Evolutionary conservation across 441 rosid genomes (phyloP), one percentile per base, ranked within the genome.

Genomic region (Pelargonium australe): DNA sequence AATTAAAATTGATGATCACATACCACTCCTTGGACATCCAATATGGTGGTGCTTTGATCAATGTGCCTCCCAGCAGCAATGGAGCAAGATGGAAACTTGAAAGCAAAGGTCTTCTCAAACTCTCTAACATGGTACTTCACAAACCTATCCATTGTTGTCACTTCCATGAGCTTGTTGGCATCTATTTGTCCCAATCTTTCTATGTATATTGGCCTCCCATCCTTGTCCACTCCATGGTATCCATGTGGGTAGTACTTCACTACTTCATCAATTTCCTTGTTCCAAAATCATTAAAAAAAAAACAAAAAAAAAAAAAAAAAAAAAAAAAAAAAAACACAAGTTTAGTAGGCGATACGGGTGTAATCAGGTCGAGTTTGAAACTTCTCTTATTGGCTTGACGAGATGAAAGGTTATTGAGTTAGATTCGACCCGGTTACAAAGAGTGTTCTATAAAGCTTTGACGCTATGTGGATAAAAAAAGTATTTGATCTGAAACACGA

Each of bases 11-110:
- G 53, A 51, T 51, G 28, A 43, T 51, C 23, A 80, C 92, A 63
- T 76, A 88, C 90, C 90, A 90, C 97, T 84, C 98, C 97, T 82
- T 90, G 96, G 20, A 90, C 99, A 78, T 95, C 96, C 81, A 95
- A 73, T 79, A 95, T 92, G 2, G 95, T 90, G 65, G 98, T 95
- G 85, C 98, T 92, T 81, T 86, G 95, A 68, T 89, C 95, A 72
- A 92, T 84, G 75, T 90, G 97, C 80, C 73, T 86, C 69, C 87
- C 89, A 0, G 96, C 88, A 49, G 91, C 89, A 37, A 92, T 79
- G 2, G 96, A 85, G 68, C 98, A 91, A 6, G 95, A 88, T 2
- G 97, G 99, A 70, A 95, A 82, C 80, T 92, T 95, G 68, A 73
- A 49, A n/a, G 70, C 71, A 72, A 92, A 92, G 1, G 92, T 81